Evolutionary conservation across 2,329 filamentous ascomycete species (phyloP).

Genomic region (Apiospora pterosperma): DNA sequence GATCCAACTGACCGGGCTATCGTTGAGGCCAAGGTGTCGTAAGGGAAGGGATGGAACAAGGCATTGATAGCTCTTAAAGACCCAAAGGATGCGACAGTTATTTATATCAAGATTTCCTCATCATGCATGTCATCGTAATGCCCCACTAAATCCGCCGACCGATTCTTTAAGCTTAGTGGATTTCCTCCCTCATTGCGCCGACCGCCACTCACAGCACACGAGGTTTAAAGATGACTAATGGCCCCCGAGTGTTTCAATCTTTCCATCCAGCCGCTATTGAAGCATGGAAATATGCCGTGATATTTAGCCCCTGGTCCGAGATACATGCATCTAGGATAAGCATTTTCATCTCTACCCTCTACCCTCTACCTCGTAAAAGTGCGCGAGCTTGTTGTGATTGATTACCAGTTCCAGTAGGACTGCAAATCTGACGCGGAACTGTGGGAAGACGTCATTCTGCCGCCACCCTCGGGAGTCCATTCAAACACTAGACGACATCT

Average conservation of each 20-base stretch:
- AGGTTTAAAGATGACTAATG: background rate
- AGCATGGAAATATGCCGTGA: background rate
- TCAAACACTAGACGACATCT: background rate
- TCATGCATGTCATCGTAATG: background rate
- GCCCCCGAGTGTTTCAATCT: background rate
- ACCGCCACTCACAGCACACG: background rate
- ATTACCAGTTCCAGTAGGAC: too few species aligned
- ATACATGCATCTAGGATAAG: background rate
- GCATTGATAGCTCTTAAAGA: background rate
- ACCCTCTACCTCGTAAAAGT: background rate
- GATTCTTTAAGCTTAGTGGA: conserved; percentile 1
- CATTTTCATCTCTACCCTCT: too few species aligned
- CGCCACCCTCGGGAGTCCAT: background rate
- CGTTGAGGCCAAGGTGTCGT: background rate
- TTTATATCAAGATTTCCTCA: background rate
- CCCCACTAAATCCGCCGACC: background rate
- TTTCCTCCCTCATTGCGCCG: background rate
- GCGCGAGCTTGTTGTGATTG: background rate
- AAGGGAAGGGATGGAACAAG: background rate
- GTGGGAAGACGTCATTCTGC: background rate
- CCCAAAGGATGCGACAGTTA: too few species aligned
- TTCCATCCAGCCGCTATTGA: background rate
- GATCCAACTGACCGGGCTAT: background rate
- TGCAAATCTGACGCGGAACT: background rate
- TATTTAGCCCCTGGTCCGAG: background rate